phyloP scores from a whole-genome alignment of 495 filamentous ascomycete species.

The Penicilliopsis zonata region DNA sequence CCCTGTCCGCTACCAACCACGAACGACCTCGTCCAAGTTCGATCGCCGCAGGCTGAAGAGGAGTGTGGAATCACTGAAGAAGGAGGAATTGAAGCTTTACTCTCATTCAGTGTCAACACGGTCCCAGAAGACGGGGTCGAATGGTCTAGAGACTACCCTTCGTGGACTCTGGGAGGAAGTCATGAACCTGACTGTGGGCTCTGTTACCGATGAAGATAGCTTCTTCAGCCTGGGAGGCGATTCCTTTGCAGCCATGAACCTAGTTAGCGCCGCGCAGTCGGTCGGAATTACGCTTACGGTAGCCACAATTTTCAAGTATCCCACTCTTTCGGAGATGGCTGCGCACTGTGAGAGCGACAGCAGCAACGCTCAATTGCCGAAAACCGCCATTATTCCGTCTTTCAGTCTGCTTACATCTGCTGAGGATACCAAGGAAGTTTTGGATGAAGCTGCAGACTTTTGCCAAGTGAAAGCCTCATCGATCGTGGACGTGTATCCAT shows the following conservation, averaged over 20 bases:
- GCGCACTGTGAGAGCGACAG: conserved; percentile 12
- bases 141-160: conserved; percentile 21
- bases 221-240: conserved; percentile 46
- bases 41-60: conserved; percentile 45
- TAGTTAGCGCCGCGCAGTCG: conserved; percentile 34
- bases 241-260: conserved; percentile 43
- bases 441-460: conserved; percentile 32
- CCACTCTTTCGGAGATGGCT: conserved; percentile 36
- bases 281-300: conserved; percentile 35
- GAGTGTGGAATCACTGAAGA: conserved; percentile 24
- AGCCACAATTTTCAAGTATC: conserved; percentile 35
- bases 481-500: conserved; percentile 50
- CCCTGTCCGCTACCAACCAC: conserved; percentile 42
- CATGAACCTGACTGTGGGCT: conserved; percentile 21
- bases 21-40: conserved; percentile 45
- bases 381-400: conserved; percentile 14
- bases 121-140: conserved; percentile 14
- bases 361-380: conserved; percentile 1
- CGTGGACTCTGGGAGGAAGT: conserved; percentile 24
- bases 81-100: conserved; percentile 28
- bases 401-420: conserved; percentile 33
- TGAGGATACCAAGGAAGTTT: conserved; percentile 11
- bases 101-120: conserved; percentile 15
- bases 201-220: conserved; percentile 31
- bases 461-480: conserved; percentile 27